Conservation (phyloP, 2,329 filamentous ascomycete genomes). For the Colletotrichum truncatum region DNA sequence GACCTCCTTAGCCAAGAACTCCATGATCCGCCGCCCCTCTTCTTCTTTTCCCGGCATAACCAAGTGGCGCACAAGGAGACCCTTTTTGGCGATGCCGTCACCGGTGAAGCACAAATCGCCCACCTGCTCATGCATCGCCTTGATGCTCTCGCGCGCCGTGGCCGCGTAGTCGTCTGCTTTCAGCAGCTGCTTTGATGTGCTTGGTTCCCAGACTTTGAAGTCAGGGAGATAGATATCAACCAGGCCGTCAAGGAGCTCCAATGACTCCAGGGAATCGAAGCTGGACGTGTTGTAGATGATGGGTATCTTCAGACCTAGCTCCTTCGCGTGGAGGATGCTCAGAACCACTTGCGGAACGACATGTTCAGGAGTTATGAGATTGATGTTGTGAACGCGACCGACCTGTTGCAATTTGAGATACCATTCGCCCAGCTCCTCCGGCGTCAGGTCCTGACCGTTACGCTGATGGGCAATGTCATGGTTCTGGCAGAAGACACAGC, state of each 20-base stretch:
- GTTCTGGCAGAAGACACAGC: slow-evolving; percentile 84
- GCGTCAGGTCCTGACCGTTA: slow-evolving; percentile 82
- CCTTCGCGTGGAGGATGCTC: slow-evolving; percentile 76
- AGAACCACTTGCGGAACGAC: slow-evolving; percentile 85
- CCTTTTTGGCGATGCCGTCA: slow-evolving; percentile 83
- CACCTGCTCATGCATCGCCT: slow-evolving; percentile 82
- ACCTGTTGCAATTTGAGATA: slow-evolving; percentile 83
- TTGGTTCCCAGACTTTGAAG: slow-evolving; percentile 81
- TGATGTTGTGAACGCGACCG: slow-evolving; percentile 89
- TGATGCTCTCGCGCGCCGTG: slow-evolving; percentile 79
- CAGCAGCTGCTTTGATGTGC: slow-evolving; percentile 74
- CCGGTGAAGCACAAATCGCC: slow-evolving; percentile 84
- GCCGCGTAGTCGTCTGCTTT: slow-evolving; percentile 82
- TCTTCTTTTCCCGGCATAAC: slow-evolving; percentile 85
- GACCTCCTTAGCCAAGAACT: slow-evolving; percentile 77
- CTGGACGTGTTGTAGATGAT: slow-evolving; percentile 88
- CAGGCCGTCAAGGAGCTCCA: slow-evolving; percentile 79
- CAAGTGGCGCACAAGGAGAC: slow-evolving; percentile 79
- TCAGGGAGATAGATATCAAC: slow-evolving; percentile 90
- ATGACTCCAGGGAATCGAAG: slow-evolving; percentile 78
- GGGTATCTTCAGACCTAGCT: slow-evolving; percentile 75
- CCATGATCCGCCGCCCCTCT: slow-evolving; percentile 79
- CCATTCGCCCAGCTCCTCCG: slow-evolving; percentile 83
- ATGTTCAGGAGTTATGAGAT: slow-evolving; percentile 87
- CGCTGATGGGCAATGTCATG: slow-evolving; percentile 84